Conservation (phyloP, 176 grass and related monocot genomes). For the maize (Zea mays) region DNA sequence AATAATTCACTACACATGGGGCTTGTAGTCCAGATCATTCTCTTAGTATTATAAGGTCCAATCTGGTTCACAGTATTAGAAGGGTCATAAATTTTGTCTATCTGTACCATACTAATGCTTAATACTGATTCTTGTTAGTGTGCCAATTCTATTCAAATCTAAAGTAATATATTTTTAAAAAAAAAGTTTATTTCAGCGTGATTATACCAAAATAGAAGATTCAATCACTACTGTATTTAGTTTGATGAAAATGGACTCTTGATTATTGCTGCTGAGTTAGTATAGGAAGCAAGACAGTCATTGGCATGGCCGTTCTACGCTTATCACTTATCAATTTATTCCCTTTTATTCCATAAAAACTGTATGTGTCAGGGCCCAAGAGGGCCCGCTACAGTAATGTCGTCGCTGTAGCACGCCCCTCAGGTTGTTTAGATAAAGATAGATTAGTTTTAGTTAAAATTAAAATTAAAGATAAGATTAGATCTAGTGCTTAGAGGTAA, state of each 20-base stretch:
- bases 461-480: too few species aligned
- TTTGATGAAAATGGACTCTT: constrained; percentile 23
- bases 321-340: neutral
- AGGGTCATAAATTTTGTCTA: neutral
- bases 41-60: constrained; percentile 13
- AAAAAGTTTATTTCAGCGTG: neutral
- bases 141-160: constrained; percentile 22
- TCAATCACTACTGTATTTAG: neutral
- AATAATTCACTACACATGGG: neutral
- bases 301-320: neutral
- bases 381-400: too few species aligned
- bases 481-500: too few species aligned
- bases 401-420: too few species aligned
- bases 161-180: too few species aligned
- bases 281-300: constrained; percentile 16
- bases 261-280: constrained; percentile 9
- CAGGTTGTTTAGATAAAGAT: too few species aligned
- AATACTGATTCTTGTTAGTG: constrained; percentile 17
- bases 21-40: neutral
- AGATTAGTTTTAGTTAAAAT: neutral
- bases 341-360: constrained; percentile 1
- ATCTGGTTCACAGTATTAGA: constrained; percentile 19
- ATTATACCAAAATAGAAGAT: neutral
- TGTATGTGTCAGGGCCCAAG: too few species aligned
- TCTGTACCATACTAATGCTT: constrained; percentile 3